phyloP scores from a whole-genome alignment of 2,329 filamentous ascomycete genomes.

The Neofusicoccum kwambonambiense region DNA sequence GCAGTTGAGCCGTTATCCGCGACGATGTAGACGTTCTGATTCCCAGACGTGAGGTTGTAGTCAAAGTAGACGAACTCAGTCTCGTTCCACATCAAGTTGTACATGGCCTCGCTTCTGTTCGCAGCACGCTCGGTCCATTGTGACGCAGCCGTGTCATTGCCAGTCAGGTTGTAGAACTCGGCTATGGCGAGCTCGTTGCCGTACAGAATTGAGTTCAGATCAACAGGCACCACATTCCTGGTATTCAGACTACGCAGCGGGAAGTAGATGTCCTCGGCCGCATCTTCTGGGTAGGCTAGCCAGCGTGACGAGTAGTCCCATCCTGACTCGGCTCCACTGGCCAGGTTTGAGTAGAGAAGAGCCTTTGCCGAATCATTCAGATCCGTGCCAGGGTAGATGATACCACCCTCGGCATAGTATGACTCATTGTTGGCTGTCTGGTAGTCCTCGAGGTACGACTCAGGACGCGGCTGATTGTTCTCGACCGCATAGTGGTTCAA shows the following conservation, averaged over 20 bases:
- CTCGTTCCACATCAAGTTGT: constrained; percentile 63
- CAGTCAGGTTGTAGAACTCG: constrained; percentile 51
- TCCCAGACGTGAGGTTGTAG: constrained; percentile 62
- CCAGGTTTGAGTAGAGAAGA: constrained; percentile 60
- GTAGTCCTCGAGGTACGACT: constrained; percentile 67
- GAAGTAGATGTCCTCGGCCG: constrained; percentile 61
- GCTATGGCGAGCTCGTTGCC: constrained; percentile 62
- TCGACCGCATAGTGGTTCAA: constrained; percentile 61
- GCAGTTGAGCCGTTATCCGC: constrained; percentile 48
- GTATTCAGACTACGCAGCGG: constrained; percentile 64
- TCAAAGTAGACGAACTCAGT: constrained; percentile 66
- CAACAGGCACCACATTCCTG: constrained; percentile 59
- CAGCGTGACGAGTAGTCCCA: constrained; percentile 64
- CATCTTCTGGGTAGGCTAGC: constrained; percentile 58
- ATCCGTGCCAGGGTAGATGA: constrained; percentile 55
- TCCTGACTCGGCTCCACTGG: constrained; percentile 63
- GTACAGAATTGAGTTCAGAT: constrained; percentile 68
- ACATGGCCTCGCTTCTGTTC: constrained; percentile 61
- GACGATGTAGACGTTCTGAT: constrained; percentile 57
- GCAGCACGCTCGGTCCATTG: constrained; percentile 52
- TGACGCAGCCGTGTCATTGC: constrained; percentile 51
- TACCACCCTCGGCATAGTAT: constrained; percentile 59
- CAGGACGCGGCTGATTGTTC: constrained; percentile 66
- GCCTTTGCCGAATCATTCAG: constrained; percentile 56
- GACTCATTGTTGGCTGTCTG: constrained; percentile 63